Evolutionary conservation across 2,329 filamentous ascomycete species (phyloP).

Genomic region (Stagonosporopsis cucurbitacearum): DNA sequence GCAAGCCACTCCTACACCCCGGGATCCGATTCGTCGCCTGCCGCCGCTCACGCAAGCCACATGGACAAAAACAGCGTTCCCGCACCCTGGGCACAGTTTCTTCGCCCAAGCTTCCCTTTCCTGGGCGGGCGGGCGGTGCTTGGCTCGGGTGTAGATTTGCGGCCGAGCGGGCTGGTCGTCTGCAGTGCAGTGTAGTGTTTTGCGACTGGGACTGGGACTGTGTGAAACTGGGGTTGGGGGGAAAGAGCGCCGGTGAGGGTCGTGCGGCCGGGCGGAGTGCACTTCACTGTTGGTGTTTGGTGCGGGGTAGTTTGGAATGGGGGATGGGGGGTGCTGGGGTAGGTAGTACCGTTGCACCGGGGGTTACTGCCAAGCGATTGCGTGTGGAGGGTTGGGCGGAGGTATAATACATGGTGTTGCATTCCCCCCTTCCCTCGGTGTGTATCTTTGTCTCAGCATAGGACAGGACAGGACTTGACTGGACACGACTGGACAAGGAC

Average conservation of each 20-base stretch:
- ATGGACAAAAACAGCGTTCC: neutral
- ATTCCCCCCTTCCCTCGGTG: no score
- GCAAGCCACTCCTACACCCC: neutral
- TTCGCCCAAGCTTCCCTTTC: no score
- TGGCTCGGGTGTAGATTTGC: constrained; percentile 13
- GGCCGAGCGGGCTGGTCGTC: neutral
- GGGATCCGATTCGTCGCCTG: neutral
- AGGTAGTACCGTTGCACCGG: no score
- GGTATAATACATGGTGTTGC: neutral
- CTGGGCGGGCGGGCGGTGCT: no score
- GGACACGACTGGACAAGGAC: neutral
- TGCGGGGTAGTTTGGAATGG: neutral
- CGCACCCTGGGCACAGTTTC: constrained; percentile 5
- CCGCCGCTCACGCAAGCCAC: constrained; percentile 2
- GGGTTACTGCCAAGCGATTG: constrained; percentile 28
- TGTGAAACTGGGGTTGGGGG: neutral
- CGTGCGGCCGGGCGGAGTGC: constrained; percentile 3
- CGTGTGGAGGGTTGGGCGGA: neutral
- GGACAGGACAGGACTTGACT: no score
- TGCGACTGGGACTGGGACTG: no score
- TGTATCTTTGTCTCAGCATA: neutral
- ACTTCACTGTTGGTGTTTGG: constrained; percentile 13
- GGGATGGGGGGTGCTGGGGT: no score
- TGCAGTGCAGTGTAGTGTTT: no score
- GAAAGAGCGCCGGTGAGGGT: neutral